Percentiles rank a stretch among this genome's conserved stretches.
phyloP scores from a whole-genome alignment of 257 asterid species.

The Fraxinus cuspidata region DNA sequence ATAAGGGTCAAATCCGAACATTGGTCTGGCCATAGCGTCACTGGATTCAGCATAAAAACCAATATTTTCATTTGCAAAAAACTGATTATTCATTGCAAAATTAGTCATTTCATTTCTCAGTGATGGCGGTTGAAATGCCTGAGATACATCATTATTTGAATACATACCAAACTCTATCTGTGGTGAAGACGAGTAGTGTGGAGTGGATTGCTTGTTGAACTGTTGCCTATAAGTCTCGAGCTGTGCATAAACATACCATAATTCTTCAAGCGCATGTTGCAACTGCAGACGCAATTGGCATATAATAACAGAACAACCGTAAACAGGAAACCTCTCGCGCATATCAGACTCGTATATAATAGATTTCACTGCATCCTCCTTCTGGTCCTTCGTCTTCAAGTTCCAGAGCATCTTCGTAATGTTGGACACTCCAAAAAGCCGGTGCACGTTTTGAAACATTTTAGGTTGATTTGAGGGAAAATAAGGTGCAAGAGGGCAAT shows the following conservation, averaged over 20 bases:
- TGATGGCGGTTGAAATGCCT: not conserved
- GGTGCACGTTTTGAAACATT: conserved; percentile 61
- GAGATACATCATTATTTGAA: not conserved
- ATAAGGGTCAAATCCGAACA: conserved; percentile 21
- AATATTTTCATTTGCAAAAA: conserved; percentile 10
- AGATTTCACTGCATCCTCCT: conserved; percentile 70
- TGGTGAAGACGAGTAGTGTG: not conserved
- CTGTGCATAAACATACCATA: conserved; percentile 27
- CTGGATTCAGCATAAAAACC: conserved; percentile 13
- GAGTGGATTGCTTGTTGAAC: conserved; percentile 4
- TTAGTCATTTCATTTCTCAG: conserved; percentile 11
- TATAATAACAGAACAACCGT: conserved; percentile 49
- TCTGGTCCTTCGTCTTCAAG: conserved; percentile 25
- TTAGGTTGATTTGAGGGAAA: conserved; percentile 61
- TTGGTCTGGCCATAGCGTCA: conserved; percentile 13
- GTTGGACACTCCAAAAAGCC: conserved; percentile 63
- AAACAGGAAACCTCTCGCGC: conserved; percentile 49
- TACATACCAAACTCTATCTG: conserved; percentile 10
- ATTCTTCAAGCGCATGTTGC: conserved; percentile 31
- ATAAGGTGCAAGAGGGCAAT: conserved; percentile 60
- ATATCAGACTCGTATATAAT: conserved; percentile 65
- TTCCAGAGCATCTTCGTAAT: conserved; percentile 37
- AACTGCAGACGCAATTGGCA: conserved; percentile 35
- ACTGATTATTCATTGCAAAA: not conserved
- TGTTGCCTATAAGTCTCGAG: conserved; percentile 24